phyloP scores from a whole-genome alignment of 768 basidiomycete species.

The Mrakia blollopis region DNA sequence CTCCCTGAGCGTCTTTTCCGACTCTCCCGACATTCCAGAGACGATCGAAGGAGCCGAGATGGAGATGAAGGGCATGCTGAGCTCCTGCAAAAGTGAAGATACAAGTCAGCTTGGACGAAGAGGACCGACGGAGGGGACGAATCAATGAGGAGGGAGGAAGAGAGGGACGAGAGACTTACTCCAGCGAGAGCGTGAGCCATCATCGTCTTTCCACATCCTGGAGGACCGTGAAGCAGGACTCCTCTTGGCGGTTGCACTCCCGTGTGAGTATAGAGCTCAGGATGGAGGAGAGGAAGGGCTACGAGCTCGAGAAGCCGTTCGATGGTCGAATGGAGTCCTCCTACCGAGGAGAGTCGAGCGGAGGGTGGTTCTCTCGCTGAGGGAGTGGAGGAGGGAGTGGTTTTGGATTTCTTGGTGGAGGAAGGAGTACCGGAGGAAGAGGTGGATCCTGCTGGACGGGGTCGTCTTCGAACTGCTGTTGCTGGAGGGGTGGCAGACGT shows the following conservation, averaged over 20 bases:
- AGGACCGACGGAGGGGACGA: not conserved
- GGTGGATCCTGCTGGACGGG: constrained; percentile 1
- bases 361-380: constrained; percentile 53
- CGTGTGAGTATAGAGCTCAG: constrained; percentile 89
- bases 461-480: not conserved
- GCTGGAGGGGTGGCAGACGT: not conserved
- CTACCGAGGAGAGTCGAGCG: constrained; percentile 74
- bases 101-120: not conserved
- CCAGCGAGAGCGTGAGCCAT: constrained; percentile 93
- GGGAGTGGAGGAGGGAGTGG: constrained; percentile 1
- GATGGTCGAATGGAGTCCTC: constrained; percentile 76
- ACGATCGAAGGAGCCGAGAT: constrained; percentile 95
- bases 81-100: constrained; percentile 56
- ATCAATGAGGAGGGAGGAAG: not conserved
- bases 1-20: constrained; percentile 90
- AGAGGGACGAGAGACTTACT: constrained; percentile 50
- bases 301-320: constrained; percentile 96
- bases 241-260: constrained; percentile 90
- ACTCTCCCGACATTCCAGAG: constrained; percentile 97
- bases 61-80: constrained; percentile 84
- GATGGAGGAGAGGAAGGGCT: constrained; percentile 88
- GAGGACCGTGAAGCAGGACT: constrained; percentile 88
- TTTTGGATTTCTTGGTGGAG: constrained; percentile 1
- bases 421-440: not conserved
- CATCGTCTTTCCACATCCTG: constrained; percentile 94